phyloP scores from a whole-genome alignment of 306 rosid genomes.

The Canavalia gladiata region DNA sequence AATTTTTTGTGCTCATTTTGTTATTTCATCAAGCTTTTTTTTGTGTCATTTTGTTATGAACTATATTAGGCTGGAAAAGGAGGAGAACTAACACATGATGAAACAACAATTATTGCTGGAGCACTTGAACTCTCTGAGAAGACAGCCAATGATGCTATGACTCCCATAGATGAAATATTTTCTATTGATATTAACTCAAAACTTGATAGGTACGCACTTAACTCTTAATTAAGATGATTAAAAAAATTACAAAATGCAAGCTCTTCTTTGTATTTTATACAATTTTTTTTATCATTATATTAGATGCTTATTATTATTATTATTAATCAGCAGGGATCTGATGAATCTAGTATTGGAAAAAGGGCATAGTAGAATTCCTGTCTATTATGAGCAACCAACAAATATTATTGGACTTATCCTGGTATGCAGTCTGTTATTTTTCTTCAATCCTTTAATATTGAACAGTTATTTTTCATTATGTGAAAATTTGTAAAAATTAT shows the following conservation, averaged over 20 bases:
- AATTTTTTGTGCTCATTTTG: neutral
- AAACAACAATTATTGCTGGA: slow-evolving; percentile 93
- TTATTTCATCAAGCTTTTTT: slow-evolving; percentile 43
- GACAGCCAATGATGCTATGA: slow-evolving; percentile 90
- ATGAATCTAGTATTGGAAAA: slow-evolving; percentile 80
- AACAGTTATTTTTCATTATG: neutral
- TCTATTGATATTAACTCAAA: slow-evolving; percentile 76
- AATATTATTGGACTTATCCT: slow-evolving; percentile 90
- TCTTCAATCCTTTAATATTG: neutral
- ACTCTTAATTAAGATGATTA: neutral
- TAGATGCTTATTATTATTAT: slow-evolving; percentile 19
- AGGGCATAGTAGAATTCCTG: slow-evolving; percentile 98
- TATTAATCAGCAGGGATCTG: slow-evolving; percentile 62
- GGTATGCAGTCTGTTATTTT: slow-evolving; percentile 56
- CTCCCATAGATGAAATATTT: slow-evolving; percentile 82
- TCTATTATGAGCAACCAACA: slow-evolving; percentile 81
- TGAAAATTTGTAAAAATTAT: neutral
- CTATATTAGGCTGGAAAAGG: slow-evolving; percentile 94
- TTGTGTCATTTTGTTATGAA: slow-evolving; percentile 20
- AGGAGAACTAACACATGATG: slow-evolving; percentile 94
- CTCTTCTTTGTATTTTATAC: slow-evolving; percentile 16
- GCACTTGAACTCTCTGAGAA: slow-evolving; percentile 89
- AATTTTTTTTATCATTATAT: slow-evolving; percentile 26
- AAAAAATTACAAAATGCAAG: slow-evolving; percentile 7
- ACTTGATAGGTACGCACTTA: slow-evolving; percentile 70